Conservation (phyloP, 345 rosid genomes). For the Reutealis trisperma region DNA sequence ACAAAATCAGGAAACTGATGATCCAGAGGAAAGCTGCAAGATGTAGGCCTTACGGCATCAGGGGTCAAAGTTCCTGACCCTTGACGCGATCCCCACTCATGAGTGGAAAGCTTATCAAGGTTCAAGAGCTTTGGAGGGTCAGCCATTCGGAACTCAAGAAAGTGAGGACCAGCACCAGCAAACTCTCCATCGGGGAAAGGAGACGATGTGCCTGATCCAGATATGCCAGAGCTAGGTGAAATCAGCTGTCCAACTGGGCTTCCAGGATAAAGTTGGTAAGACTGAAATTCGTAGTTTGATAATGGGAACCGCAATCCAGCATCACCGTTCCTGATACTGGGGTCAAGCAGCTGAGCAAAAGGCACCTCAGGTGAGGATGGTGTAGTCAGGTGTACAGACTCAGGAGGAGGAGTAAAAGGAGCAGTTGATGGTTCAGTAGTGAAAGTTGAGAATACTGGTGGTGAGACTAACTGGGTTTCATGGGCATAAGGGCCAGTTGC, state of each 20-base stretch:
- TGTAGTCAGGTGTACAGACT: conserved; percentile 76
- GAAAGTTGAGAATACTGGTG: conserved; percentile 88
- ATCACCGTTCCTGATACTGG: conserved; percentile 43
- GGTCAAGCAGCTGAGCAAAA: conserved; percentile 76
- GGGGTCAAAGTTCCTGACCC: conserved; percentile 59
- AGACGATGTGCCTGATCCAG: conserved; percentile 88
- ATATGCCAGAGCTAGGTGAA: conserved; percentile 88
- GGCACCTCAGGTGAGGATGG: conserved; percentile 99
- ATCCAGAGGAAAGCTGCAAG: conserved; percentile 37
- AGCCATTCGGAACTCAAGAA: conserved; percentile 57
- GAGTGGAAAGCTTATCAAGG: conserved; percentile 48
- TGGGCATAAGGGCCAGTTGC: conserved; percentile 94
- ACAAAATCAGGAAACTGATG: conserved; percentile 32
- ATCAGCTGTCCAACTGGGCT: conserved; percentile 90
- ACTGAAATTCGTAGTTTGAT: conserved; percentile 67
- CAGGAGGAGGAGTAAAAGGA: conserved; percentile 89
- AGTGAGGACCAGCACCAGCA: conserved; percentile 36
- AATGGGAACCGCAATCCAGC: conserved; percentile 46
- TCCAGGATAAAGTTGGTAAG: conserved; percentile 86
- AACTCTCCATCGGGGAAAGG: conserved; percentile 80
- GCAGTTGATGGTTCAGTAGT: conserved; percentile 99
- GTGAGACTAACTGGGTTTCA: conserved; percentile 90
- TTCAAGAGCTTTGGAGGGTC: conserved; percentile 68
- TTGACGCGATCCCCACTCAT: conserved; percentile 42
- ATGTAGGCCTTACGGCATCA: conserved; percentile 43